Conservation (phyloP, 202 grass and related monocot species). For the Saccharum hybrid region DNA sequence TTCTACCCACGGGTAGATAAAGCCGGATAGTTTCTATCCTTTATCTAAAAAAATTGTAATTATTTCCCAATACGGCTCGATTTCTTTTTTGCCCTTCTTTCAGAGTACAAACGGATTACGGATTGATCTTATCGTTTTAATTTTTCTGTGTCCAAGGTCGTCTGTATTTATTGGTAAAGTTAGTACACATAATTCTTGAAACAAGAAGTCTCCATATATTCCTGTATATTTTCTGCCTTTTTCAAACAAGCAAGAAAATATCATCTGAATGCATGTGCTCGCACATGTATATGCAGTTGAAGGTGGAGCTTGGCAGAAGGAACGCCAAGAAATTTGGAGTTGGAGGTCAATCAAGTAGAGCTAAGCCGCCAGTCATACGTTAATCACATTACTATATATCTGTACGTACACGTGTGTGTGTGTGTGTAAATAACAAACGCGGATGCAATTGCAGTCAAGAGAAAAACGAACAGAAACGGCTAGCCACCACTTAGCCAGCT, state of each 20-base stretch:
- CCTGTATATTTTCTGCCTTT: not conserved
- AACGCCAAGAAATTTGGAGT: not conserved
- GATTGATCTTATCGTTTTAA: not conserved
- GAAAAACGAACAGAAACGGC: not conserved
- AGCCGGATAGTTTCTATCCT: too few species aligned
- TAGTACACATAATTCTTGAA: not conserved
- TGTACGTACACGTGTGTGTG: not conserved
- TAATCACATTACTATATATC: not conserved
- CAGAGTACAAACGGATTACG: not conserved
- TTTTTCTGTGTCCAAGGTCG: not conserved
- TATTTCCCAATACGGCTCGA: not conserved
- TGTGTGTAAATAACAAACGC: not conserved
- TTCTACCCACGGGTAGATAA: too few species aligned
- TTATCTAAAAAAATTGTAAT: not conserved
- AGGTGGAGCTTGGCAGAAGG: not conserved
- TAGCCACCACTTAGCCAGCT: not conserved
- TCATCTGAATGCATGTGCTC: not conserved
- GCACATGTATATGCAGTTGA: not conserved
- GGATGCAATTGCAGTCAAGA: not conserved
- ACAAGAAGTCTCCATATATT: not conserved
- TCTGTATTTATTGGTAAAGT: not conserved
- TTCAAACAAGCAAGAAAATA: slow-evolving; percentile 19
- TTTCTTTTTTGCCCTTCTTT: not conserved
- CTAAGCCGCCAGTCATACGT: not conserved
- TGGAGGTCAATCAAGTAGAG: not conserved